Conservation (phyloP, 2,329 filamentous ascomycete species). For the Ophiosphaerella korrae region DNA sequence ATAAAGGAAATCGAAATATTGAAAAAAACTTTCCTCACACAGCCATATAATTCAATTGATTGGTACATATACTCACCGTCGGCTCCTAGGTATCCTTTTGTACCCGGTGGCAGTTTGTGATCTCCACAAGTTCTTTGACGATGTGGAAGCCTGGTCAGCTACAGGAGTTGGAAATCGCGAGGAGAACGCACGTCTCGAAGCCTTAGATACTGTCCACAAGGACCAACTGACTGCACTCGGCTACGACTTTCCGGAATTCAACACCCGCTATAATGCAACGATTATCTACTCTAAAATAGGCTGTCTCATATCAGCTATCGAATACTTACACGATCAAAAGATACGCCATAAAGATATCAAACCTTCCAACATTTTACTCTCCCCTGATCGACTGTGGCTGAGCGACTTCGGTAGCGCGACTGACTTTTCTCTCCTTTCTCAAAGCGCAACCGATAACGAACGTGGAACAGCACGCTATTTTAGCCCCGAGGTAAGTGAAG, state of each 20-base stretch:
- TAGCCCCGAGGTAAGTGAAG: constrained; percentile 16
- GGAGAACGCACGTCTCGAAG: not conserved
- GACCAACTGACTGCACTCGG: constrained; percentile 6
- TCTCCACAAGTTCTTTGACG: constrained; percentile 24
- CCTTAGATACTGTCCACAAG: constrained; percentile 2
- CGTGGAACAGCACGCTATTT: constrained; percentile 28
- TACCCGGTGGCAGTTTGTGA: constrained; percentile 27
- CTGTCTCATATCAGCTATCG: constrained; percentile 22
- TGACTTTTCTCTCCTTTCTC: constrained; percentile 25
- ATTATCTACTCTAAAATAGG: constrained; percentile 17
- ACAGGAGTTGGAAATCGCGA: not conserved
- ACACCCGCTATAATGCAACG: not conserved
- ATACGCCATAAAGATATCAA: constrained; percentile 34
- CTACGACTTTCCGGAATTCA: not conserved
- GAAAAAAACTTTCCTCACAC: constrained; percentile 20
- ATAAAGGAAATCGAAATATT: constrained; percentile 27
- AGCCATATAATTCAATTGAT: constrained; percentile 26
- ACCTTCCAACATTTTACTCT: constrained; percentile 23
- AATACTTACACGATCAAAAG: constrained; percentile 23
- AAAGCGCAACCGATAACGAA: constrained; percentile 28
- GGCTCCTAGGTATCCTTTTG: constrained; percentile 21
- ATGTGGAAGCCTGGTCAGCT: constrained; percentile 15
- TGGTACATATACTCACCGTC: constrained; percentile 26
- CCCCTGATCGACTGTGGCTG: constrained; percentile 14
- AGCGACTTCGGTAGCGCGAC: constrained; percentile 31